These are phyloP conservation scores for Leccinum longicurvipes DNA, from an alignment of 768 basidiomycete species.

Conservation along the genomic window DNA sequence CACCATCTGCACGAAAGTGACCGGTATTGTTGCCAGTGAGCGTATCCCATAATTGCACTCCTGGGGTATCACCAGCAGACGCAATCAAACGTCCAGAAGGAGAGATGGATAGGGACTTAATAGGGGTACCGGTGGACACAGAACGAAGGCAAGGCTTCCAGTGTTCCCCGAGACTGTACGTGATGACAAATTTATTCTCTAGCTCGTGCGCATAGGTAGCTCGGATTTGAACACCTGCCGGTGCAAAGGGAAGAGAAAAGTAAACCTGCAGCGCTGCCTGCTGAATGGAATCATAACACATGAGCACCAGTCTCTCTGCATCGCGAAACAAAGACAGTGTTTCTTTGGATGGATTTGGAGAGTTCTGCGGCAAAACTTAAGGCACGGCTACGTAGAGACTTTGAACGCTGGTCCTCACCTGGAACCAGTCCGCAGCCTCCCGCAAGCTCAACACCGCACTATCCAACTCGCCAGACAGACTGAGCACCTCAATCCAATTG, in stretches of 20 bases:
- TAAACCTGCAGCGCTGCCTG: conserved; percentile 19
- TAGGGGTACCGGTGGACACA: conserved; percentile 2
- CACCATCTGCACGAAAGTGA: conserved; percentile 4
- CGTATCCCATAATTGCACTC: conserved; percentile 21
- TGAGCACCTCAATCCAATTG: conserved; percentile 21
- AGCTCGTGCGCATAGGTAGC: conserved; percentile 7
- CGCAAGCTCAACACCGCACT: conserved; percentile 14
- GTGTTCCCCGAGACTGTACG: conserved; percentile 5
- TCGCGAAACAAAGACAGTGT: conserved; percentile 10
- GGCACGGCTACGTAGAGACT: neutral
- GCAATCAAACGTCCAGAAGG: conserved; percentile 17
- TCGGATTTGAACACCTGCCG: conserved; percentile 9
- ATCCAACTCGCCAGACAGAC: conserved; percentile 15
- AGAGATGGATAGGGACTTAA: conserved; percentile 17
- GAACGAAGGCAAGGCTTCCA: conserved; percentile 16
- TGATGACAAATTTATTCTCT: conserved; percentile 10
- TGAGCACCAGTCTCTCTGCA: conserved; percentile 17
- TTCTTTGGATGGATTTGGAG: conserved; percentile 6
- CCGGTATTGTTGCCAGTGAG: conserved; percentile 14
- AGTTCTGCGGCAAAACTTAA: conserved; percentile 7
- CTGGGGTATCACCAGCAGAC: conserved; percentile 35
- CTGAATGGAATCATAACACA: conserved; percentile 19
- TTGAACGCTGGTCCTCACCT: conserved; percentile 1
- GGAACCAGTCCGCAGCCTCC: conserved; percentile 10
- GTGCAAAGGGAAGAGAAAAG: conserved; percentile 10